Conservation (phyloP, 495 filamentous ascomycete species). For the Penicillium crystallinum region DNA sequence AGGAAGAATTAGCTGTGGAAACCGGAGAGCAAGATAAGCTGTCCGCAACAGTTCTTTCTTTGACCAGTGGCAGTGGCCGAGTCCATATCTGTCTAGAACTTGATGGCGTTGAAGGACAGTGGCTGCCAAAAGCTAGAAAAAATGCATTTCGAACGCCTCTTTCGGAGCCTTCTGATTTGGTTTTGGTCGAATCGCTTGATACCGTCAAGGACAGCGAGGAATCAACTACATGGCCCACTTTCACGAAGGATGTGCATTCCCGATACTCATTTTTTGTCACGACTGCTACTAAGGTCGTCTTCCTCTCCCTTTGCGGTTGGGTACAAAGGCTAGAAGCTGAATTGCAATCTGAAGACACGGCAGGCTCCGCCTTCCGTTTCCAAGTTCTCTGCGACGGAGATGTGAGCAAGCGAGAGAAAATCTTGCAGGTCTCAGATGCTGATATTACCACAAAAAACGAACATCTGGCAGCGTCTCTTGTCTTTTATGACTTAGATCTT, state of each 20-base stretch:
- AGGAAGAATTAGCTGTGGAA: slow-evolving; percentile 43
- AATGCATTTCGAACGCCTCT: slow-evolving; percentile 36
- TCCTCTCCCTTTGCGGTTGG: slow-evolving; percentile 69
- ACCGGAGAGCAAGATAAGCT: slow-evolving; percentile 57
- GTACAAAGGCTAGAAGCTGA: slow-evolving; percentile 71
- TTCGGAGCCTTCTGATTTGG: slow-evolving; percentile 39
- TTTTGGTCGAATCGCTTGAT: slow-evolving; percentile 54
- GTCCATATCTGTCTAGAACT: slow-evolving; percentile 75
- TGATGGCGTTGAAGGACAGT: slow-evolving; percentile 75
- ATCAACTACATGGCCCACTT: slow-evolving; percentile 59
- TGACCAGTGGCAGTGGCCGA: slow-evolving; percentile 67
- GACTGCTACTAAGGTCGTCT: slow-evolving; percentile 61
- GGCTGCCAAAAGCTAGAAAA: slow-evolving; percentile 62
- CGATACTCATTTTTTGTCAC: slow-evolving; percentile 78
- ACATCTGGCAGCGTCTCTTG: slow-evolving; percentile 55
- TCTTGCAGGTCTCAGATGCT: slow-evolving; percentile 47
- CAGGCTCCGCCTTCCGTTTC: slow-evolving; percentile 68
- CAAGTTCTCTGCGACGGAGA: slow-evolving; percentile 61
- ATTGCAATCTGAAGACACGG: slow-evolving; percentile 56
- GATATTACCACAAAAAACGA: slow-evolving; percentile 26
- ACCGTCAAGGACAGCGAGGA: slow-evolving; percentile 52
- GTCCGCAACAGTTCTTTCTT: slow-evolving; percentile 67
- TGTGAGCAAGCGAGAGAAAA: slow-evolving; percentile 55
- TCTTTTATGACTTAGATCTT: slow-evolving; percentile 66
- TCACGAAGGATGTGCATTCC: slow-evolving; percentile 66